Evolutionary conservation across 139 green algal genomes (phyloP).

Genomic region (Picochlorum sp.): DNA sequence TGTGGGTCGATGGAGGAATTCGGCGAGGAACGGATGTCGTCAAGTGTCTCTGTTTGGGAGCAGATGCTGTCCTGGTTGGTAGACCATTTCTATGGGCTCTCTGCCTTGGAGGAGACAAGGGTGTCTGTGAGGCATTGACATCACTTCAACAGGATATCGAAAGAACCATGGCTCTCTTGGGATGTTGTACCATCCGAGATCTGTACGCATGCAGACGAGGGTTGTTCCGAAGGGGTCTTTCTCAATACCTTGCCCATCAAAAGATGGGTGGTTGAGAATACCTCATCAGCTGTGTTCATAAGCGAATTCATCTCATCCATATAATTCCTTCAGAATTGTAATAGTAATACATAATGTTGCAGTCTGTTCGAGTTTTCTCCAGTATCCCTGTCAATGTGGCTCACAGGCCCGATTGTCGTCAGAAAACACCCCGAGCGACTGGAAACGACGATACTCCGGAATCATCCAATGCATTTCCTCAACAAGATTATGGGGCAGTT

Average conservation of each 20-base stretch:
- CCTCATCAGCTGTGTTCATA: too few relatives aligned
- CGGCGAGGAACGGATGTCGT: slow-evolving; percentile 83
- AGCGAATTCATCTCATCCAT: too few relatives aligned
- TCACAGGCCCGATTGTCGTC: too few relatives aligned
- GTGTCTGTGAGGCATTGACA: slow-evolving; percentile 46
- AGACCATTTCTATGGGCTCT: slow-evolving; percentile 85
- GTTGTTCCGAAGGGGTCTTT: neutral
- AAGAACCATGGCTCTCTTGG: slow-evolving; percentile 56
- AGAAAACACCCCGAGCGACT: too few relatives aligned
- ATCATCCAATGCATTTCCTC: too few relatives aligned
- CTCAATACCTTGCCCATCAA: too few relatives aligned
- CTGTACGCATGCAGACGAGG: slow-evolving; percentile 9
- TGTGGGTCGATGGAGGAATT: slow-evolving; percentile 84
- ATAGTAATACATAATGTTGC: too few relatives aligned
- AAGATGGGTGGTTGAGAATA: too few relatives aligned
- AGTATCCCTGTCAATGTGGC: too few relatives aligned
- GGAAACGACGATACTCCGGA: too few relatives aligned
- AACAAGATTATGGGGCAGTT: slow-evolving; percentile 15
- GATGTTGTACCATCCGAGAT: slow-evolving; percentile 34
- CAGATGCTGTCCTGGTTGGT: slow-evolving; percentile 76
- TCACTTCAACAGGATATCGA: slow-evolving; percentile 49
- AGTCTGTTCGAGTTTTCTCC: too few relatives aligned
- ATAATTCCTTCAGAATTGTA: too few relatives aligned
- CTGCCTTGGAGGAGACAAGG: slow-evolving; percentile 59
- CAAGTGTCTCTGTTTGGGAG: slow-evolving; percentile 87